These are phyloP conservation scores for Leptographium radiaticola DNA, from an alignment of 2,329 filamentous ascomycete genomes.

Conservation along the genomic window DNA sequence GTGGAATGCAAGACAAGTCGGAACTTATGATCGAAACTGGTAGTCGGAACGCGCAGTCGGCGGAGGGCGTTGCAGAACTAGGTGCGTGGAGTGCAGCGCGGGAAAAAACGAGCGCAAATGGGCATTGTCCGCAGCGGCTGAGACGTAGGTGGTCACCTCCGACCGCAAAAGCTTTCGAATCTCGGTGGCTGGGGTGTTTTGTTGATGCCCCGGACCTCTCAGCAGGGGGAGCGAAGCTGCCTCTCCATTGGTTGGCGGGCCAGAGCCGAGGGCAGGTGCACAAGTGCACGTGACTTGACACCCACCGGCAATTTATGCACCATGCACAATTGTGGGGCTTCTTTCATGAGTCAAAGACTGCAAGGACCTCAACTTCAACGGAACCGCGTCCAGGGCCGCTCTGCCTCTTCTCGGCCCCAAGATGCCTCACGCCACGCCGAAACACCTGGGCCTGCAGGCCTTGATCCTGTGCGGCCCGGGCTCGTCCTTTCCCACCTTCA, in stretches of 20 bases:
- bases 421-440: constrained; percentile 63
- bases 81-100: background rate
- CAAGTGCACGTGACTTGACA: background rate
- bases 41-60: background rate
- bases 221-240: background rate
- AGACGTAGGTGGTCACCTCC: background rate
- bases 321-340: background rate
- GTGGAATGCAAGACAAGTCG: background rate
- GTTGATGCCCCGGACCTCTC: constrained; percentile 1
- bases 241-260: constrained; percentile 1
- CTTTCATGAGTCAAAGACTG: background rate
- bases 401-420: constrained; percentile 8
- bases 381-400: too few species aligned
- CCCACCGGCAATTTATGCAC: background rate
- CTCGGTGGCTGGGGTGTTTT: constrained; percentile 1
- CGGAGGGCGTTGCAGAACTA: background rate
- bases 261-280: background rate
- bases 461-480: constrained; percentile 74
- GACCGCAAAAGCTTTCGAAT: background rate
- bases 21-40: too few species aligned
- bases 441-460: constrained; percentile 66
- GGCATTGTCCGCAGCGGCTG: background rate
- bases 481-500: constrained; percentile 72
- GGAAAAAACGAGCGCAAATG: background rate
- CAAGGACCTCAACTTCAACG: too few species aligned